Evolutionary conservation across 225 moss, liverwort and hornwort species (phyloP).

Genomic region (Thuidium tamariscinum): DNA sequence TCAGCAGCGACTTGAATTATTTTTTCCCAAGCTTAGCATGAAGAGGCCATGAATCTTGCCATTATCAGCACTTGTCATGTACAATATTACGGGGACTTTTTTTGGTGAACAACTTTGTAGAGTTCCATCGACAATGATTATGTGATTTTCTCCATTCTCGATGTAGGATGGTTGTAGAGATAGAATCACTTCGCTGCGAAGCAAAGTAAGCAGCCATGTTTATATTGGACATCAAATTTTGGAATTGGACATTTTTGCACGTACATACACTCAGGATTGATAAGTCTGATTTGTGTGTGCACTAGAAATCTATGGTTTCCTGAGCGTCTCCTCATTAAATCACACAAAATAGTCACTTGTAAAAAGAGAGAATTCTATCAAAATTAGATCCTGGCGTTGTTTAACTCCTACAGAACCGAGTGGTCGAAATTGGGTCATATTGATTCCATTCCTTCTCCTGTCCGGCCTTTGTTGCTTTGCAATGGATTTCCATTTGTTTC

Average conservation of each 20-base stretch:
- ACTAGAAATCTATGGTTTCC: neutral
- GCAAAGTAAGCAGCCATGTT: constrained; percentile 22
- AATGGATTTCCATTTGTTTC: too few species aligned
- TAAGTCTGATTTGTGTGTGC: neutral
- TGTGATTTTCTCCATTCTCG: constrained; percentile 10
- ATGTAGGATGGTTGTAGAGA: constrained; percentile 12
- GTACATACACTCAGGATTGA: neutral
- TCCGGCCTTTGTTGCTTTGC: too few species aligned
- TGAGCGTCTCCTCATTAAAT: neutral
- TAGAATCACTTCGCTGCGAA: constrained; percentile 9
- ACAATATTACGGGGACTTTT: constrained; percentile 12
- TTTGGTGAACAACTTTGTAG: constrained; percentile 5
- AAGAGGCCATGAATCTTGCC: constrained; percentile 1
- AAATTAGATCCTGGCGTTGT: neutral
- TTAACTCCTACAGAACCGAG: neutral
- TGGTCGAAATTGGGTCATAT: neutral
- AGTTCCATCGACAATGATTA: neutral
- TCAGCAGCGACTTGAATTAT: neutral
- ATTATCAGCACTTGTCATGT: constrained; percentile 14
- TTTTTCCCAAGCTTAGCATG: neutral
- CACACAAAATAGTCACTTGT: neutral
- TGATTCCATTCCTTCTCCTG: too few species aligned
- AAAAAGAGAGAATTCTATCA: too few species aligned
- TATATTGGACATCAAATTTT: constrained; percentile 12
- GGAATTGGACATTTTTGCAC: constrained; percentile 5